These are phyloP conservation scores for Lagenaria siceraria DNA, from an alignment of 306 rosid genomes.

Conservation along the genomic window DNA sequence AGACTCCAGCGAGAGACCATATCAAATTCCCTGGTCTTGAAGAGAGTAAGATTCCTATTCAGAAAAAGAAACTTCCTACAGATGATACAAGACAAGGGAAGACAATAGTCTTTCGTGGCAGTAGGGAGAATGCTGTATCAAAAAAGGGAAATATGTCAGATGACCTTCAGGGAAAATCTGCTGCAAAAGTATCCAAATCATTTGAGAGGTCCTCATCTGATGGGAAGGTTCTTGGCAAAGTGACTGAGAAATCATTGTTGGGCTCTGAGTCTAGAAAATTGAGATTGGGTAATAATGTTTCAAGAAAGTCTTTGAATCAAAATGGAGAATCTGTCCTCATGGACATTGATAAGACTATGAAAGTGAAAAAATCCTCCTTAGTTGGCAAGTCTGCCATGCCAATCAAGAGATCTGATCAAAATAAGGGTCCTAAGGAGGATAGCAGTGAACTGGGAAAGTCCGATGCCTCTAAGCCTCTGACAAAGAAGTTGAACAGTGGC, in stretches of 20 bases:
- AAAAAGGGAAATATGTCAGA: conserved; percentile 23
- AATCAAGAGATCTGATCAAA: conserved; percentile 21
- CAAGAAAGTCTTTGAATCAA: conserved; percentile 22
- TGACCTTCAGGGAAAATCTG: conserved; percentile 16
- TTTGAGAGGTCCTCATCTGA: conserved; percentile 20
- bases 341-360: conserved; percentile 26
- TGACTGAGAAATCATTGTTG: conserved; percentile 18
- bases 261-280: conserved; percentile 28
- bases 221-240: conserved; percentile 19
- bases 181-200: conserved; percentile 18
- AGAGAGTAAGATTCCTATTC: conserved; percentile 18
- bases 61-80: conserved; percentile 9
- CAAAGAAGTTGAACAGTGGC: conserved; percentile 18
- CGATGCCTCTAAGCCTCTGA: conserved; percentile 14
- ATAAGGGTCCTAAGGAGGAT: conserved; percentile 25
- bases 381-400: conserved; percentile 19
- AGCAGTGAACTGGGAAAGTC: conserved; percentile 21
- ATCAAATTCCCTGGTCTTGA: conserved; percentile 42
- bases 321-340: conserved; percentile 17
- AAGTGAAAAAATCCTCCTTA: conserved; percentile 24
- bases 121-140: conserved; percentile 22
- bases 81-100: conserved; percentile 21
- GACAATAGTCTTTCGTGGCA: conserved; percentile 10
- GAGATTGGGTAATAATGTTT: conserved; percentile 21
- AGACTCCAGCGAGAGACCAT: conserved; percentile 75